Evolutionary conservation across 257 asterid species (phyloP).

Genomic region (Eustoma russellianum): DNA sequence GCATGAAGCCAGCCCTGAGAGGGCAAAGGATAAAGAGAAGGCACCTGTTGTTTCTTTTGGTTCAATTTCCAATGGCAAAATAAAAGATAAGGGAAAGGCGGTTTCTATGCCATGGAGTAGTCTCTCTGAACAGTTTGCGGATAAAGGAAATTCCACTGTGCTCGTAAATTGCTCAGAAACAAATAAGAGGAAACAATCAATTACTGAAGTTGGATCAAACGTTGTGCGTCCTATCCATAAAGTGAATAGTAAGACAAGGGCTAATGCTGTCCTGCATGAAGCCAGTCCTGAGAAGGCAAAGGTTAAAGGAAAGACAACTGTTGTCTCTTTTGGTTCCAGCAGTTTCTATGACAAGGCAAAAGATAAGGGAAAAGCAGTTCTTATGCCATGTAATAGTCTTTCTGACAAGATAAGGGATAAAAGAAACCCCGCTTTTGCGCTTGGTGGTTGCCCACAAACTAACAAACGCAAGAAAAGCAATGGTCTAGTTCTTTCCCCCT

Average conservation of each 20-base stretch:
- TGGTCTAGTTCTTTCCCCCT: conserved; percentile 25
- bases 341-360: conserved; percentile 19
- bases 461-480: conserved; percentile 16
- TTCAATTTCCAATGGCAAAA: conserved; percentile 19
- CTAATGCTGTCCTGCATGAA: conserved; percentile 15
- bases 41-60: conserved; percentile 16
- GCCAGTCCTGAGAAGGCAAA: conserved; percentile 18
- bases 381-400: conserved; percentile 11
- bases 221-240: conserved; percentile 19
- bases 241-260: conserved; percentile 29
- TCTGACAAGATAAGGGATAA: conserved; percentile 17
- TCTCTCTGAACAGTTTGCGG: conserved; percentile 16
- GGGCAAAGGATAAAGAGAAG: conserved; percentile 20
- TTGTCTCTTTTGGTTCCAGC: conserved; percentile 17
- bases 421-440: conserved; percentile 17
- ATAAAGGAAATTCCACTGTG: conserved; percentile 21
- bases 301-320: conserved; percentile 21
- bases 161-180: background rate
- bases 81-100: conserved; percentile 28
- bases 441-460: background rate
- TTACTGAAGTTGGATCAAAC: conserved; percentile 6
- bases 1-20: conserved; percentile 23
- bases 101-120: conserved; percentile 15
- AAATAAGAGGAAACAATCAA: conserved; percentile 20
- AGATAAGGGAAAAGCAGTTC: conserved; percentile 31